Evolutionary conservation across 176 grass and related monocot genomes (phyloP).

Genomic region (Raddia guianensis): DNA sequence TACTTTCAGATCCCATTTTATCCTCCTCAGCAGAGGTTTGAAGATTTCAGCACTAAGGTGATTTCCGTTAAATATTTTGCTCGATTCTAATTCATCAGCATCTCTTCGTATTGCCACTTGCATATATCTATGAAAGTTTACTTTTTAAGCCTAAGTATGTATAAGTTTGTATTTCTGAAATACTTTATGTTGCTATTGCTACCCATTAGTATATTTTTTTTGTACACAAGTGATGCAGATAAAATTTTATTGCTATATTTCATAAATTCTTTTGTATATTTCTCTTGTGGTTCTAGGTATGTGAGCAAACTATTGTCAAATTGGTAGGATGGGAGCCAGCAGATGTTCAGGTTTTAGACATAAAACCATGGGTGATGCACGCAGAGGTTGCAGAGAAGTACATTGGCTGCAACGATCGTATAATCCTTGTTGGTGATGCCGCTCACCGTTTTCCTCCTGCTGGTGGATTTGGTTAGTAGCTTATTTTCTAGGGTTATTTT

Average conservation of each 20-base stretch:
- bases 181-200: neutral
- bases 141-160: neutral
- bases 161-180: constrained; percentile 1
- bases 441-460: constrained; percentile 93
- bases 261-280: neutral
- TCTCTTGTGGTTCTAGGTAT: constrained; percentile 52
- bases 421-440: constrained; percentile 88
- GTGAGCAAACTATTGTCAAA: constrained; percentile 89
- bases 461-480: constrained; percentile 81
- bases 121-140: neutral
- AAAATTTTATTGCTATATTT: constrained; percentile 35
- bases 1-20: constrained; percentile 88
- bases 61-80: constrained; percentile 36
- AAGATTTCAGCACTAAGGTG: constrained; percentile 87
- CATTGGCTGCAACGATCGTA: constrained; percentile 58
- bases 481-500: constrained; percentile 24
- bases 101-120: neutral
- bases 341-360: constrained; percentile 80
- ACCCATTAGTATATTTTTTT: neutral
- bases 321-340: constrained; percentile 73
- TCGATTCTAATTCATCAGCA: constrained; percentile 28
- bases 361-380: constrained; percentile 97
- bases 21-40: constrained; percentile 83
- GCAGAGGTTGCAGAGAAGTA: constrained; percentile 96
- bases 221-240: neutral